Percentiles rank a stretch among this genome's conserved stretches.
These are phyloP conservation scores for Fusarium acutatum DNA, from an alignment of 2,329 filamentous ascomycete genomes.

Conservation along the genomic window DNA sequence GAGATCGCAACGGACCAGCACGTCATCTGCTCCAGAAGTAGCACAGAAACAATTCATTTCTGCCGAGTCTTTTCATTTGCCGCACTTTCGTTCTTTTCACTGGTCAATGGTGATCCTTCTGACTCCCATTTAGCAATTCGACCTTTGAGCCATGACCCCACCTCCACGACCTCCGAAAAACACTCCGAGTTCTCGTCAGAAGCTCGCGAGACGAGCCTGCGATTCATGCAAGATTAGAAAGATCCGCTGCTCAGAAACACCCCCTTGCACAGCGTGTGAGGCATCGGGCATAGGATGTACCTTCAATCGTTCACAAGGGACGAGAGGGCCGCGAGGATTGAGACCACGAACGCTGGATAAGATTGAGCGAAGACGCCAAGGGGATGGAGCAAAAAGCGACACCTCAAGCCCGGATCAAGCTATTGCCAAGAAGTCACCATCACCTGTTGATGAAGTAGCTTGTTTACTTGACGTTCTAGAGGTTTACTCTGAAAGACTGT, in stretches of 20 bases:
- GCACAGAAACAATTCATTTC: neutral
- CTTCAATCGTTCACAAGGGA: conserved; percentile 55
- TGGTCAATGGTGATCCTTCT: neutral
- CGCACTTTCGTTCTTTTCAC: neutral
- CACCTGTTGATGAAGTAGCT: conserved; percentile 34
- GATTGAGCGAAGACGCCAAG: conserved; percentile 45
- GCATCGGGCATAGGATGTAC: conserved; percentile 58
- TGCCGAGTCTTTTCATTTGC: conserved; percentile 4
- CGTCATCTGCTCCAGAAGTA: conserved; percentile 18
- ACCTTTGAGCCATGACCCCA: conserved; percentile 26
- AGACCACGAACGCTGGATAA: conserved; percentile 55
- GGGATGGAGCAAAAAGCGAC: conserved; percentile 10
- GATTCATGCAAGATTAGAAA: conserved; percentile 63
- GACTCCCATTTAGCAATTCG: neutral
- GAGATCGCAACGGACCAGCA: conserved; percentile 33
- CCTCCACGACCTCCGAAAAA: conserved; percentile 24
- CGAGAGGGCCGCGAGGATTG: conserved; percentile 56
- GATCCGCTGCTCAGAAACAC: conserved; percentile 57
- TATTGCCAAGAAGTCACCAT: conserved; percentile 5
- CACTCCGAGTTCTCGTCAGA: conserved; percentile 30
- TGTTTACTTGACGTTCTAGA: conserved; percentile 47
- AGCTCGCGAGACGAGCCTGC: conserved; percentile 50
- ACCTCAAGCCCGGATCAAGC: conserved; percentile 1
- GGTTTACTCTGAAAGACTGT: conserved; percentile 59
- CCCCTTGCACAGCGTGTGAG: conserved; percentile 57